Evolutionary conservation across 163 green algal species (phyloP), one percentile per base, ranked within the genome.

Genomic region (Chlorella variabilis): DNA sequence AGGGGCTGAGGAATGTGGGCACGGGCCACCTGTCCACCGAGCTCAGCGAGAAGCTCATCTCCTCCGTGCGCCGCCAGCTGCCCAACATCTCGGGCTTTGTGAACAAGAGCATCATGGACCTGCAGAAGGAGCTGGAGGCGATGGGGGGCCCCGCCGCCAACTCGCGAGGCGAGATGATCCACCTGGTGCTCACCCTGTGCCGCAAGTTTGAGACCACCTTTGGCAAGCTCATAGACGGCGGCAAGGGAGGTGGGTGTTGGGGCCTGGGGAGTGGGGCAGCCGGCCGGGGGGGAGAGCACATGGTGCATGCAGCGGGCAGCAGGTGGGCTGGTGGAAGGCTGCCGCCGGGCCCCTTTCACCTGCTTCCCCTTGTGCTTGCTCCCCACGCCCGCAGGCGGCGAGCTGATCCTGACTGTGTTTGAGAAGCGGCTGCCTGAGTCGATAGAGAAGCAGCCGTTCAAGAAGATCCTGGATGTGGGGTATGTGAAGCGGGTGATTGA

Each of bases 401-500:
- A 94, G 87, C 85, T 90, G 39, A 93, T 94, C 58, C 66, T 93
- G 34, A 87, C 70, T 7, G 94, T 98, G 71, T 98, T 98, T 90
- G 95, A 98, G 89, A 88, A 95, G 81, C 95, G 97, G 82, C 92
- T 98, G 18, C 94, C 96, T 36, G 90, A 98, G 68, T 88, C 92
- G 77, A 97, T 98, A 84, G 89, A 96, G 78, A 92, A 94, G 81
- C 90, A 98, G 77, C 89, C 94, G n/a, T 98, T 98, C 87, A 88
- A 95, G 71, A 94, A 96, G 82, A 94, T 97, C 71, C 87, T 97
- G 58, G 92, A 91, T 69, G 71, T 87, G 29, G 69, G 78, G 51
- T 97, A 98, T 78, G 94, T 98, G 56, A 93, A 92, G 84, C 87
- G 92, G 62, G 94, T 96, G 79, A 94, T 98, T 80, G 95, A 97